These are phyloP conservation scores for Tetraselmis chui DNA, from an alignment of 139 green algal genomes.

Conservation along the genomic window DNA sequence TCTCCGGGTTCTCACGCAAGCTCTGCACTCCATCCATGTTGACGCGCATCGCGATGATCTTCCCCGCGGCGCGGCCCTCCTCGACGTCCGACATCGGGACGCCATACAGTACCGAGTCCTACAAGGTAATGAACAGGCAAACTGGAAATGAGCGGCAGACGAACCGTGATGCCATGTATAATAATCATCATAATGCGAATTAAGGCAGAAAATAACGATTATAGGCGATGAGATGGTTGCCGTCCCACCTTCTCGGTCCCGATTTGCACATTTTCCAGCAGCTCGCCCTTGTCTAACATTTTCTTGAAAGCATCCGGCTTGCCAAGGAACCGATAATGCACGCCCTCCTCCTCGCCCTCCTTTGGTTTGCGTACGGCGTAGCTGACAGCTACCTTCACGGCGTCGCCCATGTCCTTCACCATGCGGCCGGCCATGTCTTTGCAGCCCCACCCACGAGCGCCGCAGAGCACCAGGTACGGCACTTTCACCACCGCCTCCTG, in stretches of 20 bases:
- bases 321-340: slow-evolving; percentile 24
- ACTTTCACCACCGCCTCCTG: not conserved
- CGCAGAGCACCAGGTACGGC: slow-evolving; percentile 10
- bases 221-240: too few species aligned
- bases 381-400: not conserved
- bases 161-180: too few species aligned
- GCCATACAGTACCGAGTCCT: not conserved
- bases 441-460: not conserved
- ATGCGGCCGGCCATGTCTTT: not conserved
- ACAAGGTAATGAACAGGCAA: too few species aligned
- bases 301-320: slow-evolving; percentile 24
- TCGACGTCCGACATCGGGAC: not conserved
- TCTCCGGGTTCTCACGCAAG: not conserved
- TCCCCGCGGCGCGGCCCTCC: not conserved
- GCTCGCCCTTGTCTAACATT: slow-evolving; percentile 18
- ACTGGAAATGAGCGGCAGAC: too few species aligned
- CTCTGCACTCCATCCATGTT: not conserved
- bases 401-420: not conserved
- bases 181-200: too few species aligned
- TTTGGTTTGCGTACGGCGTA: slow-evolving; percentile 25
- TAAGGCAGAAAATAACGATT: too few species aligned
- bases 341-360: slow-evolving; percentile 30
- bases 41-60: not conserved
- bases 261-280: slow-evolving; percentile 11
- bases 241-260: too few species aligned